Evolutionary conservation across 192 early-diverging fungal genomes (phyloP), one percentile per base, ranked within the genome.

Genomic region (Backusella psychrophila): DNA sequence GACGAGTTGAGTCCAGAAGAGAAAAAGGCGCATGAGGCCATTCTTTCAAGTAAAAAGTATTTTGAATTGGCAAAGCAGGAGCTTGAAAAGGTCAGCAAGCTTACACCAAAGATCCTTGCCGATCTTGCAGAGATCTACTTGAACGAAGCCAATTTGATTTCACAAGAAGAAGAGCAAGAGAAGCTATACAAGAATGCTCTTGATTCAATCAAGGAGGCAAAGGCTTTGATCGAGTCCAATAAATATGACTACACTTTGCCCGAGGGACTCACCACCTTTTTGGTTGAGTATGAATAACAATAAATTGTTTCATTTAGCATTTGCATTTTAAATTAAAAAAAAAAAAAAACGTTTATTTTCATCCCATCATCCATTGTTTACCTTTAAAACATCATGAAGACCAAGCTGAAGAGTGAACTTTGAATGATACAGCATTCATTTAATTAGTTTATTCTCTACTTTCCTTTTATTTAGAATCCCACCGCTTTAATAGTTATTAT

Each of bases 91-190:
- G 36, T 35, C 6, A 66, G 59, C 4, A 35, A 66, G 31, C 23
- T 75, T 11, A 41, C 65, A 19, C 72, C 80, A 19, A 56, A 81
- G 8, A 34, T 77, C 19, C 49, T 66, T n/a, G 31, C 69, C 38
- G 80, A 81, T 71, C 68, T 80, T 7, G 82, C 79, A 14, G 82
- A 83, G 21, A 65, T 69, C 15, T 66, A 46, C 31, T 56, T 83
- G 39, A 80, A 80, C 17, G 66, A 80, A 56, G 82, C 78, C 23
- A 83, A 80, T 59, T 67, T 83, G 46, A 69, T 69, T 9, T 26
- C 69, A 21, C 73, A 80, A 15, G 76, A 74, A 68, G 69, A 80
- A 19, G 67, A 79, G 14, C 73, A 77, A 35, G 46, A 71, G 29
- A 59, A 35, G 8, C 23, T 74, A n/a, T 83, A 83, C 49, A 41